Evolutionary conservation across 169 alveolate genomes (phyloP).

Genomic region (Eimeria sp.): DNA sequence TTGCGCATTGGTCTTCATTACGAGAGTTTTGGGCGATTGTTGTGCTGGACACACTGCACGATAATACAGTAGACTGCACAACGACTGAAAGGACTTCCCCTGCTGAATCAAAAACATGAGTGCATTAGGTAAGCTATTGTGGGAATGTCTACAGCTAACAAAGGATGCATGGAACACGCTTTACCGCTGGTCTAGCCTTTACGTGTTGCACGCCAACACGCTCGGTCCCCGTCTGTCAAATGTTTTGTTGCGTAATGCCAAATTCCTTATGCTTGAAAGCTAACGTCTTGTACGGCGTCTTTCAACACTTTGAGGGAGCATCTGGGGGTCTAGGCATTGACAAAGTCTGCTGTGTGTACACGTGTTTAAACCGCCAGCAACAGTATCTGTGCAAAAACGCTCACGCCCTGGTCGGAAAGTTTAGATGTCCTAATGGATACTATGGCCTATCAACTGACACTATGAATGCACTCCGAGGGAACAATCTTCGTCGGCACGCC

Average conservation of each 20-base stretch:
- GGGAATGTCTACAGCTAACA: neutral
- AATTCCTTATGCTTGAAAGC: neutral
- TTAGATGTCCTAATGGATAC: neutral
- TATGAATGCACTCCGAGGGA: neutral
- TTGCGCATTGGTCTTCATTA: too few species aligned
- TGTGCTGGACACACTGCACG: too few species aligned
- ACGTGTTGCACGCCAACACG: neutral
- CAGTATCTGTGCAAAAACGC: neutral
- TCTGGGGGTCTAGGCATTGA: neutral
- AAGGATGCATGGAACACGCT: neutral
- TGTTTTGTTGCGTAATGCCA: neutral
- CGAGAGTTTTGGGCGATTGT: too few species aligned
- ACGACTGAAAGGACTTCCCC: neutral
- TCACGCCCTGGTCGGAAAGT: neutral
- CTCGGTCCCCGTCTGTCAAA: neutral
- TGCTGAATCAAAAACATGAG: neutral
- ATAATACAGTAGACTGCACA: neutral
- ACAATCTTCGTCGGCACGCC: neutral
- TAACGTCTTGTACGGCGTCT: neutral
- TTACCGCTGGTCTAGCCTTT: too few species aligned
- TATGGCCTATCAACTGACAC: neutral
- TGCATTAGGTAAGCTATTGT: neutral
- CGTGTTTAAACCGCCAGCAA: neutral
- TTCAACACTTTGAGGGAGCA: neutral
- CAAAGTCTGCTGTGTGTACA: neutral